Base-by-base conservation (phyloP, 2,329 filamentous ascomycete genomes). In the Sphaerulina vaccinii region DNA sequence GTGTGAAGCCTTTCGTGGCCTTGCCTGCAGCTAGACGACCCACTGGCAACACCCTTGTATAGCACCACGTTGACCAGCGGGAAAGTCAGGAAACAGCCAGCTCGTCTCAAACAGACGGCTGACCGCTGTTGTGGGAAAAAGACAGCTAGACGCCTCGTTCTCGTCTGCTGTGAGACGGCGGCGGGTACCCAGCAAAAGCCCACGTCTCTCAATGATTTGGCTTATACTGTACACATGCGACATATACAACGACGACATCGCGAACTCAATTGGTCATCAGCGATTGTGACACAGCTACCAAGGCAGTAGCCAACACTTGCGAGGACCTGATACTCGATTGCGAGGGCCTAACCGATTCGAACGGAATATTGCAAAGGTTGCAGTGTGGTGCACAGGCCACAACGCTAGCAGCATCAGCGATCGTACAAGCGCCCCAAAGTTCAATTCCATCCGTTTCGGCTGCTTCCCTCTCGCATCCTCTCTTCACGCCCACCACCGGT, bases 301-400 rank as follows among this genome's bases (percentile, higher is more conserved):
- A 29, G 11, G 16, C 33, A 32, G 15, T 19, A 5, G 36, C 15
- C 7, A 16, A 9, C 36, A 38, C 10, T 46, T 42, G 39, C 23
- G 18, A 23, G 13, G 21, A 27, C 22, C 39, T 38, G 44, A 47
- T 23, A 29, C 44, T 29, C 44, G 44, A 48, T 48, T 35, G 44
- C 44, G 39, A 29, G 35, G 33, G 33, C 44, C 13, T 16, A 19
- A n/a, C 21, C 35, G 33, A 48, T 39, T 24, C 43, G 21, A 16
- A 23, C 15, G 13, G 44, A 15, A 18, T n/a, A 22, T 35, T 36
- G 29, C 16, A 21, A 46, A 36, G 27, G 43, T 9, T n/a, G n/a
- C n/a, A n/a, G n/a, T n/a, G n/a, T n/a, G n/a, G n/a, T n/a, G n/a
- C n/a, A n/a, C n/a, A n/a, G n/a, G n/a, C n/a, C n/a, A n/a, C n/a